Evolutionary conservation across 305 asterid genomes (phyloP), one percentile per base, ranked within the genome.

Genomic region (Lippia alba): DNA sequence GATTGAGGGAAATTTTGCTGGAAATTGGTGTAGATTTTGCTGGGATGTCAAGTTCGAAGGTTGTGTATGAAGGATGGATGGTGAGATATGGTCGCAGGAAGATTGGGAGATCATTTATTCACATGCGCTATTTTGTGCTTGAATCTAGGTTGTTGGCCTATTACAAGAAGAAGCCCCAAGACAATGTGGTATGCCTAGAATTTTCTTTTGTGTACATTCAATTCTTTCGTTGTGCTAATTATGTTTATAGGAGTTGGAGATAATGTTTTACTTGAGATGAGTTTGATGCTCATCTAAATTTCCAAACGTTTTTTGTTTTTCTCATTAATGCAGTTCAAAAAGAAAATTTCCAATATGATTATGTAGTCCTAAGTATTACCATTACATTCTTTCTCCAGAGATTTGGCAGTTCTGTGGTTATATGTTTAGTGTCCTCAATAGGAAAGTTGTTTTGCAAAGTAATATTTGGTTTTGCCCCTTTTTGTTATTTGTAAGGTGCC

Each of bases 11-110:
- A 36, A 50, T 67, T 75, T 66, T 20, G 81, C 58, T 56, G 67
- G 61, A 56, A 74, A 56, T 64, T 39, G 49, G 66, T 49, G 67
- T 62, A 50, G 14, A 61, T 46, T 70, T 57, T 68, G 44, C 72
- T 58, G 36, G 51, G 66, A 83, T 81, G 86, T 79, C 86, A 64
- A 91, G 86, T 88, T 77, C 98, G 66, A 95, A 92, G 84, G 97
- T 89, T 80, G 93, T 95, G 69, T 91, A 90, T 75, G 99, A 95
- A 80, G 99, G 99, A 76, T 92, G 98, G 98, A 89, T 95, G 98
- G 99, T 90, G 82, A 85, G 99, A 79, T 92, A 92, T 81, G 99
- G 99, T 32, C 87, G 98, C 78, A 84, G 97, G 84, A 95, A 89
- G 90, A 92, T 92, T 67, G 99, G 98, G 46, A 83, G 97, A 75